phyloP scores from a whole-genome alignment of 495 filamentous ascomycete genomes.

The Lepraria neglecta region DNA sequence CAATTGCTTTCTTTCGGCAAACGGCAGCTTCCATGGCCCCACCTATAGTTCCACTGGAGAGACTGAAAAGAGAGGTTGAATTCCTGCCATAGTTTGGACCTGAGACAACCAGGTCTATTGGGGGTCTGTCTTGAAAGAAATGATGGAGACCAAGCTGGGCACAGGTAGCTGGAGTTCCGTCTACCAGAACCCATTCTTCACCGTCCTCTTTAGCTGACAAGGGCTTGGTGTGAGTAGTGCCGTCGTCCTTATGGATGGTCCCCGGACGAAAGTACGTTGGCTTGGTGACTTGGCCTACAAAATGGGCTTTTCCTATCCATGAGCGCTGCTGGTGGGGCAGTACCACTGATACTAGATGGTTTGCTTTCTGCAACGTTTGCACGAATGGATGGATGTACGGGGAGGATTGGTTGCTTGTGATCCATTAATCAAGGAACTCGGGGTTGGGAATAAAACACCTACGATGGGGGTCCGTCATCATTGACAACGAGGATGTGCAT shows the following conservation, averaged over 20 bases:
- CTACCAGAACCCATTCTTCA: conserved; percentile 90
- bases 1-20: conserved; percentile 68
- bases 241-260: conserved; percentile 57
- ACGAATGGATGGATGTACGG: conserved; percentile 90
- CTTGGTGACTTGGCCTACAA: conserved; percentile 76
- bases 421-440: conserved; percentile 3
- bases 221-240: conserved; percentile 54
- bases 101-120: conserved; percentile 75
- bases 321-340: conserved; percentile 87
- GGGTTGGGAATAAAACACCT: conserved; percentile 24
- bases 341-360: conserved; percentile 81
- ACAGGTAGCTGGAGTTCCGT: conserved; percentile 86
- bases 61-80: conserved; percentile 83
- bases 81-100: conserved; percentile 96
- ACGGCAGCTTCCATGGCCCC: conserved; percentile 90
- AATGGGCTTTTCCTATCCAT: conserved; percentile 97
- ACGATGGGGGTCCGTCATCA: conserved; percentile 92
- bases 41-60: conserved; percentile 84
- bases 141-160: conserved; percentile 84
- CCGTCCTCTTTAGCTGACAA: conserved; percentile 45
- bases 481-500: conserved; percentile 58
- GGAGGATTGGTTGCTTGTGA: conserved; percentile 54
- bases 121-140: conserved; percentile 56
- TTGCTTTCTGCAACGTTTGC: conserved; percentile 63
- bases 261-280: conserved; percentile 81